Base-by-base conservation (phyloP, 2,329 filamentous ascomycete species). In the Alternaria rosae region DNA sequence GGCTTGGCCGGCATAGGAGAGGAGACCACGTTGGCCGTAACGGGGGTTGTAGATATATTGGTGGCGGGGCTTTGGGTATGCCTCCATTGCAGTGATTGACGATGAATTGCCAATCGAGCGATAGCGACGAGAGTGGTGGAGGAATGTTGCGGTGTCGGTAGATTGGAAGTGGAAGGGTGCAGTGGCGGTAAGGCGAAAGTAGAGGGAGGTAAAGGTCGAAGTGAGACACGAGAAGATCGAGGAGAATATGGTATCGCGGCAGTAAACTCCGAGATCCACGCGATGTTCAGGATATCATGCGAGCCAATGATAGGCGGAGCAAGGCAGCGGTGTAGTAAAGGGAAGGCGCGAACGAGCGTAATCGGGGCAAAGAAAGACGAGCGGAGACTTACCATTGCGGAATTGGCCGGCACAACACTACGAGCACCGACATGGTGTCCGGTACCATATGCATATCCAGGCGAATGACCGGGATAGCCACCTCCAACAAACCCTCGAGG, bases 31-130 rank as follows among this genome's bases (percentile, higher is more conserved):
- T 41, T 71, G 72, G 50, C 70, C 71, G 35, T 72, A 70, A 44
- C 72, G 72, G 7, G 75, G 74, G 1, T 66, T 70, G 56, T 75
- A 76, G 47, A 72, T 64, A 62, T 76, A 78, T 15, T 73, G 67
- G 26, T 78, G 74, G 57, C 76, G 76, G 20, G 75, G 73, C 51
- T 75, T 73, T 25, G 70, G 75, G 35, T 64, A 70, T 13, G 52
- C 68, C 50, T 71, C 73, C 66, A 65, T 74, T 51, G 44, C 54
- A 38, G 48, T 26, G 50, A 53, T 44, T 45, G 38, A 30, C 7
- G 15, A 5, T 13, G 20, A 51, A 21, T 8, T 12, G 23, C 23
- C 45, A 30, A 12, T 41, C 26, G 15, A 21, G 42, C 10, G 41
- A 55, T 20, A 35, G 35, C 4, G 12, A 42, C 10, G 15, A 17